phyloP scores from a whole-genome alignment of 768 basidiomycete genomes.

The Chalciporus sphaerocephalus region DNA sequence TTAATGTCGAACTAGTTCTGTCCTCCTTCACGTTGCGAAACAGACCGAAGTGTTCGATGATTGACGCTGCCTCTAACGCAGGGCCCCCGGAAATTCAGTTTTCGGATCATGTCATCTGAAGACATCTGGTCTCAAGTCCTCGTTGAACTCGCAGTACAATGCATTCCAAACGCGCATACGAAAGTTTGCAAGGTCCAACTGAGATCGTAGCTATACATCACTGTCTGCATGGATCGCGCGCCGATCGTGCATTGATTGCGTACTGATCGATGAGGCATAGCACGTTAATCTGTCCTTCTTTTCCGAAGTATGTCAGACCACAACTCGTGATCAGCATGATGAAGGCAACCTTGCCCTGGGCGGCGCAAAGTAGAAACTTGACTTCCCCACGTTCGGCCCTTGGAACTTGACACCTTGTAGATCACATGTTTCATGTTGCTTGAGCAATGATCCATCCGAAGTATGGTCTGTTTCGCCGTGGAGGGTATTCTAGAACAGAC shows the following conservation, averaged over 20 bases:
- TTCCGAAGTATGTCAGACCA: conserved; percentile 24
- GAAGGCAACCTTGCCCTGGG: conserved; percentile 51
- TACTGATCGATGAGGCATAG: no score
- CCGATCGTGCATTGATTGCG: conserved; percentile 69
- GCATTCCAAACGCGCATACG: conserved; percentile 80
- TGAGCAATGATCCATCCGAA: conserved; percentile 58
- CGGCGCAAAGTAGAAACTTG: conserved; percentile 72
- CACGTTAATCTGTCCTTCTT: conserved; percentile 84
- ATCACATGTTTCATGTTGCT: conserved; percentile 73
- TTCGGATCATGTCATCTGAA: conserved; percentile 76
- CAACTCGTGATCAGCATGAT: conserved; percentile 4
- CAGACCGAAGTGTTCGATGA: conserved; percentile 50
- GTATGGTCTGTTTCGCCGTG: conserved; percentile 34
- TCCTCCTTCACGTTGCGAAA: conserved; percentile 74
- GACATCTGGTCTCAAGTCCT: conserved; percentile 74
- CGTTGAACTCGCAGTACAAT: conserved; percentile 81
- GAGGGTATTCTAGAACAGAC: conserved; percentile 24
- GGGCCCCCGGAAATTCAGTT: conserved; percentile 35
- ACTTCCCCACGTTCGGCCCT: conserved; percentile 65
- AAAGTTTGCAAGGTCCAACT: conserved; percentile 85
- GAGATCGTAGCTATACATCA: conserved; percentile 75
- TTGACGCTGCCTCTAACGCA: conserved; percentile 9
- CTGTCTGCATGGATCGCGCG: conserved; percentile 48
- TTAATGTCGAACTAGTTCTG: conserved; percentile 61
- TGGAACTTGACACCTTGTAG: conserved; percentile 80